These are phyloP conservation scores for Macaranga tanarius DNA, from an alignment of 441 rosid species.

Conservation along the genomic window DNA sequence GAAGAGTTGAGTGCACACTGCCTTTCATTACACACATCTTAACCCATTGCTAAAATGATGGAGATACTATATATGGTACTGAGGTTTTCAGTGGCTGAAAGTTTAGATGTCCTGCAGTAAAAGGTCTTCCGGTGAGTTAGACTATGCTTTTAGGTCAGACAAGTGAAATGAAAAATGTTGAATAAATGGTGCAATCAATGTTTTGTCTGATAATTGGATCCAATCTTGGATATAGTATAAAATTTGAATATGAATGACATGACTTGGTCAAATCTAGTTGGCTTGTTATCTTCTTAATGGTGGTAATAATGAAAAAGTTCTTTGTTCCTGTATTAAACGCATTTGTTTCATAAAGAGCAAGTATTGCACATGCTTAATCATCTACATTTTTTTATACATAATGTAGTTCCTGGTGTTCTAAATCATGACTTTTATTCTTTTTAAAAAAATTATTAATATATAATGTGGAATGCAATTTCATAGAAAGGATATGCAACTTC, in stretches of 20 bases:
- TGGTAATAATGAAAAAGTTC: not conserved
- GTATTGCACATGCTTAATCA: not conserved
- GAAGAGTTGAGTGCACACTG: not conserved
- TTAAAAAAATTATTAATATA: not conserved
- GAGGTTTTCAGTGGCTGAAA: not conserved
- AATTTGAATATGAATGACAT: not conserved
- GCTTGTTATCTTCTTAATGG: not conserved
- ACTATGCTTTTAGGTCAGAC: not conserved
- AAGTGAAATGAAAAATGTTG: not conserved
- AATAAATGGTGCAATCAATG: not conserved
- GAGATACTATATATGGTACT: not conserved
- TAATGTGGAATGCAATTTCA: not conserved
- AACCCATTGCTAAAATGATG: not conserved
- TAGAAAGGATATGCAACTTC: not conserved
- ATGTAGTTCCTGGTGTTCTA: not conserved
- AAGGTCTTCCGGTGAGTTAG: not conserved
- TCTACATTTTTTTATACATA: not conserved
- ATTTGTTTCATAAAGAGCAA: not conserved
- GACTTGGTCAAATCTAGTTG: conserved; percentile 1
- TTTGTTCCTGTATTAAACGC: not conserved
- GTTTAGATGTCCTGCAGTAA: not conserved
- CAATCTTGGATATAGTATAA: not conserved
- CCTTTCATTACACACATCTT: not conserved
- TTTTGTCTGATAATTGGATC: not conserved
- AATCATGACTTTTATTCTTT: not conserved